Conservation (phyloP, 2,329 filamentous ascomycete genomes). For the Microdochium nivale region DNA sequence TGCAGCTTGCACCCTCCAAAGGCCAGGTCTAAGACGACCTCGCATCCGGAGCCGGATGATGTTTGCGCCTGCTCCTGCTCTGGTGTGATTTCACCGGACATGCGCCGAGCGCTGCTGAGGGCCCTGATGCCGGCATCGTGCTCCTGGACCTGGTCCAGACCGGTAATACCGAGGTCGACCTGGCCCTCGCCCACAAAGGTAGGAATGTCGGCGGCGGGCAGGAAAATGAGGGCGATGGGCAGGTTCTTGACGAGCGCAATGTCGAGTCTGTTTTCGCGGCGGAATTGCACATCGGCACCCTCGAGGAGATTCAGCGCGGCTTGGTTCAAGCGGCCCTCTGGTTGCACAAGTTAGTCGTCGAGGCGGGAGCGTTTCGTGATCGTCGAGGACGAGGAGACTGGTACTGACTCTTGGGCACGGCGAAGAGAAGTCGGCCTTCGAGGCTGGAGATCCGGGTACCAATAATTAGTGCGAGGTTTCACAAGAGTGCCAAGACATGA, state of each 20-base stretch:
- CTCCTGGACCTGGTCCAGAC: conserved; percentile 85
- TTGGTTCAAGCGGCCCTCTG: conserved; percentile 89
- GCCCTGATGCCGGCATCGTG: conserved; percentile 61
- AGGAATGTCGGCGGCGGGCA: conserved; percentile 93
- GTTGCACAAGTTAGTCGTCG: neutral
- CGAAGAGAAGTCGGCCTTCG: conserved; percentile 88
- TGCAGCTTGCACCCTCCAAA: conserved; percentile 91
- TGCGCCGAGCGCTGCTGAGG: conserved; percentile 36
- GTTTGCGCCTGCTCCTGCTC: conserved; percentile 33
- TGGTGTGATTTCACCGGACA: conserved; percentile 34
- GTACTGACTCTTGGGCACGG: conserved; percentile 90
- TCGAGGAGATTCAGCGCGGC: conserved; percentile 82
- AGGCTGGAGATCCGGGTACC: conserved; percentile 45
- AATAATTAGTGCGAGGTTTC: conserved; percentile 1
- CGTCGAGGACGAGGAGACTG: neutral
- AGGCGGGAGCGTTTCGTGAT: neutral
- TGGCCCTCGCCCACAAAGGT: conserved; percentile 94
- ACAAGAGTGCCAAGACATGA: conserved; percentile 1
- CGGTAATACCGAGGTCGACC: conserved; percentile 91
- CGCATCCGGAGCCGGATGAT: conserved; percentile 52
- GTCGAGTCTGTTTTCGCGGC: conserved; percentile 87
- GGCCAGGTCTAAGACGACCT: conserved; percentile 81
- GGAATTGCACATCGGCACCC: conserved; percentile 94
- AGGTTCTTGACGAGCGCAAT: conserved; percentile 97
- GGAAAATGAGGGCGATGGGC: conserved; percentile 90